phyloP scores from a whole-genome alignment of 371 early-diverging fungal genomes.

The Rhizomucor pusillus region DNA sequence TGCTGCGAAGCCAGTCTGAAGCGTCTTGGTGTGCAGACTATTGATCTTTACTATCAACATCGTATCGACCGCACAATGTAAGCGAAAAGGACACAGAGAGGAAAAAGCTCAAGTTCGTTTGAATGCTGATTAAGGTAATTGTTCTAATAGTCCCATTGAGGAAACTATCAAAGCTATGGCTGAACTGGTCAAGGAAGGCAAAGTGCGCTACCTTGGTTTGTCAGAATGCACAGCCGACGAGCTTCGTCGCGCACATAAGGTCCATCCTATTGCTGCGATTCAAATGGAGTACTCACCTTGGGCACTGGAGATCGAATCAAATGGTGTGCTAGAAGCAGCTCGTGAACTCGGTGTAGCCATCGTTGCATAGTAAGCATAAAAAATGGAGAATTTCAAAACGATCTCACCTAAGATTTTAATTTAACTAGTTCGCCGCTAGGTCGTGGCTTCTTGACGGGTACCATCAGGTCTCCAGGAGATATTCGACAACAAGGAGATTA shows the following conservation, averaged over 20 bases:
- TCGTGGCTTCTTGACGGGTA: conserved; percentile 59
- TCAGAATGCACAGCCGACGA: conserved; percentile 53
- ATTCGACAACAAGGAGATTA: conserved; percentile 47
- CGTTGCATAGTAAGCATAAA: conserved; percentile 41
- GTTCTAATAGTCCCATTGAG: conserved; percentile 39
- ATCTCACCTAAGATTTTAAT: not conserved
- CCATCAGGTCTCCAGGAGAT: conserved; percentile 43
- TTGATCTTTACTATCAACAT: conserved; percentile 64
- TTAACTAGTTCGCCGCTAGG: conserved; percentile 53
- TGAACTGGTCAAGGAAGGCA: conserved; percentile 59
- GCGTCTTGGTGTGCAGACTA: conserved; percentile 43
- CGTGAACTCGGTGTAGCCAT: conserved; percentile 58
- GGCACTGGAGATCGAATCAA: conserved; percentile 49
- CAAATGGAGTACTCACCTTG: conserved; percentile 59
- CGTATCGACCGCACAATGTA: conserved; percentile 43
- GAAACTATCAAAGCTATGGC: conserved; percentile 63
- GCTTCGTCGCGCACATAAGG: conserved; percentile 57
- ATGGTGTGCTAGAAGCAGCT: conserved; percentile 50
- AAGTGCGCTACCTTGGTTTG: conserved; percentile 57
- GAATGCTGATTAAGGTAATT: too few species aligned
- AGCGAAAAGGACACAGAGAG: too few species aligned
- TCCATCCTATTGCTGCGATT: conserved; percentile 65
- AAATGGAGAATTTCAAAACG: conserved; percentile 32
- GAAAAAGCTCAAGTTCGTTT: too few species aligned
- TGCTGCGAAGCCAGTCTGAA: conserved; percentile 23